A percentile compares a stretch with the other conserved stretches of the same genome.
Conservation (phyloP, 768 basidiomycete genomes). For the Panaeolus cyanescens region DNA sequence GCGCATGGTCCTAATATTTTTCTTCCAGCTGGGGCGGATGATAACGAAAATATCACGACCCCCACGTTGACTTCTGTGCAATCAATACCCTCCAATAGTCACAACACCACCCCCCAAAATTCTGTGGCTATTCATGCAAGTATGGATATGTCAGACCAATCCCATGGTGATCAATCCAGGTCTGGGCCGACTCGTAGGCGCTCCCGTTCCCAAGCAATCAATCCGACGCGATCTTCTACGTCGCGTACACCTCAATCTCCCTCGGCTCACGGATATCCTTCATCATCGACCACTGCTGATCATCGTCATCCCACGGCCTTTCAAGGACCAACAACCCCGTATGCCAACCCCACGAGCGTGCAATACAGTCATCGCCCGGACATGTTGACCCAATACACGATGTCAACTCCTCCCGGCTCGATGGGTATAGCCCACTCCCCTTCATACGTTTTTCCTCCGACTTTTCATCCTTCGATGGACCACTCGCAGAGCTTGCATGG, state of each 20-base stretch:
- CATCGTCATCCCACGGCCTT: conserved; percentile 18
- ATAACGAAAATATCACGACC: conserved; percentile 15
- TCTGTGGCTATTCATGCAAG: conserved; percentile 28
- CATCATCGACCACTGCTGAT: conserved; percentile 17
- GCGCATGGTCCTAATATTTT: conserved; percentile 14
- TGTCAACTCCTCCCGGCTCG: conserved; percentile 40
- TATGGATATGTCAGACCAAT: conserved; percentile 24
- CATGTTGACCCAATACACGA: conserved; percentile 49
- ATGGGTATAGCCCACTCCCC: conserved; percentile 37
- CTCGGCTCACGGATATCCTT: conserved; percentile 4
- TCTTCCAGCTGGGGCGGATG: conserved; percentile 26
- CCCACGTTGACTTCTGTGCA: conserved; percentile 16
- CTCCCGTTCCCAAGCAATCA: conserved; percentile 20
- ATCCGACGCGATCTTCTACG: conserved; percentile 13
- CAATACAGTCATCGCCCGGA: conserved; percentile 33
- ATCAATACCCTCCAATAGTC: conserved; percentile 6
- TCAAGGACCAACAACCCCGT: conserved; percentile 24
- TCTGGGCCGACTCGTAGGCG: conserved; percentile 24
- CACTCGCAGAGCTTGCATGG: conserved; percentile 41
- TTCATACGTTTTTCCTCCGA: conserved; percentile 36
- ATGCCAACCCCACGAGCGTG: conserved; percentile 21
- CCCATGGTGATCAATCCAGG: conserved; percentile 23
- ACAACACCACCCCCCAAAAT: conserved; percentile 14
- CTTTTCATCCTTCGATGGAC: conserved; percentile 36
- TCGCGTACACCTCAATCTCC: conserved; percentile 18